These are phyloP conservation scores for Parathielavia hyrcaniae DNA, from an alignment of 495 filamentous ascomycete species.

Conservation along the genomic window DNA sequence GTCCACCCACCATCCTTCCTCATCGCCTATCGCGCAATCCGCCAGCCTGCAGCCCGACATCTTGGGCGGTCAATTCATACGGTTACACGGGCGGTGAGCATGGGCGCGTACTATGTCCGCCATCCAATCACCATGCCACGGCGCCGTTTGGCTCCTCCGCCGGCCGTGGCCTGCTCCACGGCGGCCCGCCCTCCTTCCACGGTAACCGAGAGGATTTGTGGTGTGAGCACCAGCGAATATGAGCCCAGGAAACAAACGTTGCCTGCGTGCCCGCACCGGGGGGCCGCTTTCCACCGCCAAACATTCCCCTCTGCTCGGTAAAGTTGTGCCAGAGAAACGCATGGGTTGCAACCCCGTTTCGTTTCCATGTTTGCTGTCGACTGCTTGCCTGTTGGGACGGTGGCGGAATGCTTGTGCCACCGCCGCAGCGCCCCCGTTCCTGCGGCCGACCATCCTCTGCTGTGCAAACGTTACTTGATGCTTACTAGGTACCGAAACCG, in stretches of 20 bases:
- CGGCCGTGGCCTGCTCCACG: constrained; percentile 19
- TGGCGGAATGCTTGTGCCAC: constrained; percentile 1
- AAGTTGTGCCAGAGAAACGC: constrained; percentile 21
- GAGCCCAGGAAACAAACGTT: constrained; percentile 14
- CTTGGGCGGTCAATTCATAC: constrained; percentile 9
- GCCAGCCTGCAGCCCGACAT: constrained; percentile 9
- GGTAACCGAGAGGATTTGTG: constrained; percentile 11
- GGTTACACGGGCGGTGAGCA: constrained; percentile 13
- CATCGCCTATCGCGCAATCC: neutral
- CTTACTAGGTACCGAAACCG: constrained; percentile 19
- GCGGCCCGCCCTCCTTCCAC: constrained; percentile 23
- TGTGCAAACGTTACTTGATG: neutral
- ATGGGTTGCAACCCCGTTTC: constrained; percentile 4
- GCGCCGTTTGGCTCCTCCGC: constrained; percentile 9
- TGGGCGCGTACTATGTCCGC: constrained; percentile 16
- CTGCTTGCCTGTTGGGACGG: constrained; percentile 8
- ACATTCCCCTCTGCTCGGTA: neutral
- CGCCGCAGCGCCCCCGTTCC: constrained; percentile 6
- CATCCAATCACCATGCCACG: constrained; percentile 16
- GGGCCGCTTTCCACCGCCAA: constrained; percentile 4
- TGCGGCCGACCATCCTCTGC: neutral
- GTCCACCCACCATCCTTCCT: neutral
- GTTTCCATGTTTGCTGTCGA: constrained; percentile 10
- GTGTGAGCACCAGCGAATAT: constrained; percentile 9
- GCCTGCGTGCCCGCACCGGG: neutral